Conservation (phyloP, 495 filamentous ascomycete species). For the Darksidea phi region DNA sequence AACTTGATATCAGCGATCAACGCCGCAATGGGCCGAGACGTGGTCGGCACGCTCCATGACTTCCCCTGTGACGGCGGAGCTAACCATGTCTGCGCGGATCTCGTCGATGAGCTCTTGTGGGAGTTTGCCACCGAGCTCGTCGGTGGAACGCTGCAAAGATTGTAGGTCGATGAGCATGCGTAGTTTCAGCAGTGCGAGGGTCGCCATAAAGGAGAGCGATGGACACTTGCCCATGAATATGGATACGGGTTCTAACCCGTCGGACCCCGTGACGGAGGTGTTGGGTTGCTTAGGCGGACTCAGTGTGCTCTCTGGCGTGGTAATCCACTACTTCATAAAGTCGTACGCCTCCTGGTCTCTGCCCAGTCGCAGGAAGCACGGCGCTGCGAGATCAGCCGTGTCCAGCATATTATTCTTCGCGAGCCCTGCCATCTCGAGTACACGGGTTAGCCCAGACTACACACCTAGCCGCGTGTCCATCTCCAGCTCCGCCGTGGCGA, state of each 20-base stretch:
- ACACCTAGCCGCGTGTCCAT: conserved; percentile 1
- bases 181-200: conserved; percentile 5
- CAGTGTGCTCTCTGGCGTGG: not conserved
- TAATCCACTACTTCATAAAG: conserved; percentile 12
- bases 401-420: not conserved
- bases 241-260: not conserved
- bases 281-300: not conserved
- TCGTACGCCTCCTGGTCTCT: conserved; percentile 7
- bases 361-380: conserved; percentile 1
- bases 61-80: not conserved
- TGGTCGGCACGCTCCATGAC: conserved; percentile 6
- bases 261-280: not conserved
- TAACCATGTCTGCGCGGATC: not conserved
- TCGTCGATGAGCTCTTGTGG: not conserved
- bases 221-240: conserved; percentile 8
- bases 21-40: not conserved
- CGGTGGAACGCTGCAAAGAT: not conserved
- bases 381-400: not conserved
- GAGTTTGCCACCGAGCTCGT: not conserved
- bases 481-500: not conserved
- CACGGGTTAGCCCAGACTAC: not conserved
- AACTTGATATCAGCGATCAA: not conserved
- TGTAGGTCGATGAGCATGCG: conserved; percentile 1
- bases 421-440: not conserved
- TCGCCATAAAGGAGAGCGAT: not conserved